Evolutionary conservation across 2,329 filamentous ascomycete species (phyloP).

Genomic region (Botrytis cinerea): DNA sequence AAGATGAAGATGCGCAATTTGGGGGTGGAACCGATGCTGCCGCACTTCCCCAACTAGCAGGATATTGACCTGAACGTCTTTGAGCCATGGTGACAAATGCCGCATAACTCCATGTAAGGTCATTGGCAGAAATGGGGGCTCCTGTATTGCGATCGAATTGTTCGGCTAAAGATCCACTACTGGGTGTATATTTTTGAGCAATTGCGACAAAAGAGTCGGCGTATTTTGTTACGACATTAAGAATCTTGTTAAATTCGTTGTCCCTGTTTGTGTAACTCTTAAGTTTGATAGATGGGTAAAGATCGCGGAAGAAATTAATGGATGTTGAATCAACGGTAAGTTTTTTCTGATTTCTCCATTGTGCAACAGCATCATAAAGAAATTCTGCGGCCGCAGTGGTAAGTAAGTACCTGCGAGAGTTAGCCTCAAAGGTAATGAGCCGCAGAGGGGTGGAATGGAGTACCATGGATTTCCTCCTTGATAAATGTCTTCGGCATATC

Average conservation of each 20-base stretch:
- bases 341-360: constrained; percentile 64
- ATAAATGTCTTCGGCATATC: constrained; percentile 73
- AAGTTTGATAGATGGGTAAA: constrained; percentile 57
- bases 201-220: constrained; percentile 57
- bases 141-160: constrained; percentile 61
- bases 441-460: constrained; percentile 1
- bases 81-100: constrained; percentile 63
- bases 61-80: constrained; percentile 56
- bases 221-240: constrained; percentile 63
- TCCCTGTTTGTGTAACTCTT: constrained; percentile 65
- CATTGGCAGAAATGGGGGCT: constrained; percentile 59
- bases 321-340: constrained; percentile 65
- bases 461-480: constrained; percentile 76
- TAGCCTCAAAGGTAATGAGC: neutral
- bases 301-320: constrained; percentile 69
- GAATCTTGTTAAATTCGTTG: constrained; percentile 48
- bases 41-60: constrained; percentile 55
- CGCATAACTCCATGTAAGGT: constrained; percentile 76
- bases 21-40: constrained; percentile 50
- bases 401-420: constrained; percentile 55
- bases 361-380: constrained; percentile 73
- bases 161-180: constrained; percentile 64
- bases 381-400: constrained; percentile 78
- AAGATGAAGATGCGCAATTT: constrained; percentile 50
- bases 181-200: constrained; percentile 52